These are phyloP conservation scores for Asterophora parasitica DNA, from an alignment of 768 basidiomycete species.

Conservation along the genomic window DNA sequence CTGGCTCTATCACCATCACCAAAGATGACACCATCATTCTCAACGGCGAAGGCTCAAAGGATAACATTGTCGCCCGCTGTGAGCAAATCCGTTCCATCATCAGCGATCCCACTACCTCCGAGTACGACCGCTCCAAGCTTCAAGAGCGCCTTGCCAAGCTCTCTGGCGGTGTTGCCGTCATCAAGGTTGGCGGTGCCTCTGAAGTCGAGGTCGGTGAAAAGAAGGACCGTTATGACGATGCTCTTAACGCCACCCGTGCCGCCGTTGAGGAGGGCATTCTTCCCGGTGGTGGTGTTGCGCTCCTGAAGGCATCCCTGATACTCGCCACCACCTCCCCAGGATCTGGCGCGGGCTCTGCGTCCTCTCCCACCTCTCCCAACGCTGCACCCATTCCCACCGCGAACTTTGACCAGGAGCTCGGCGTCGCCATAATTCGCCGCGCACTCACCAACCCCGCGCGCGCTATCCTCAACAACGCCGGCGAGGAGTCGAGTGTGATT, in stretches of 20 bases:
- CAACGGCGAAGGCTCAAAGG: constrained; percentile 90
- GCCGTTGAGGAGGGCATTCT: constrained; percentile 99
- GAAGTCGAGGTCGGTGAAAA: constrained; percentile 99
- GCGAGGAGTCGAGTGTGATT: constrained; percentile 90
- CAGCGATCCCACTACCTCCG: constrained; percentile 78
- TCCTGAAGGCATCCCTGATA: constrained; percentile 78
- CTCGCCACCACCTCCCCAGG: constrained; percentile 55
- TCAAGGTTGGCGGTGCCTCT: constrained; percentile 90
- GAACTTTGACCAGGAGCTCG: constrained; percentile 98
- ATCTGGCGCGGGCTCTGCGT: constrained; percentile 39
- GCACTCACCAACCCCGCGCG: constrained; percentile 81
- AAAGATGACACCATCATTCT: constrained; percentile 98
- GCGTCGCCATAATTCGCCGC: constrained; percentile 86
- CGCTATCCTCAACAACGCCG: constrained; percentile 89
- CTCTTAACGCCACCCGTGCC: constrained; percentile 95
- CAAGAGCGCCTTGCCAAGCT: constrained; percentile 98
- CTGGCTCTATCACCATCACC: constrained; percentile 89
- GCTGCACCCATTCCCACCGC: constrained; percentile 67
- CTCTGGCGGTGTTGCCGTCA: constrained; percentile 94
- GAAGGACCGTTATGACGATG: constrained; percentile 98
- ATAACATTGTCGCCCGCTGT: constrained; percentile 86
- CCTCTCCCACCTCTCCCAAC: constrained; percentile 46
- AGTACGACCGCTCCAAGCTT: constrained; percentile 92
- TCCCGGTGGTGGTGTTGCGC: constrained; percentile 92
- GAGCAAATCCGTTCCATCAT: constrained; percentile 91